Base-by-base conservation (phyloP, 352 stramenopile species). In the Bremia lactucae region DNA sequence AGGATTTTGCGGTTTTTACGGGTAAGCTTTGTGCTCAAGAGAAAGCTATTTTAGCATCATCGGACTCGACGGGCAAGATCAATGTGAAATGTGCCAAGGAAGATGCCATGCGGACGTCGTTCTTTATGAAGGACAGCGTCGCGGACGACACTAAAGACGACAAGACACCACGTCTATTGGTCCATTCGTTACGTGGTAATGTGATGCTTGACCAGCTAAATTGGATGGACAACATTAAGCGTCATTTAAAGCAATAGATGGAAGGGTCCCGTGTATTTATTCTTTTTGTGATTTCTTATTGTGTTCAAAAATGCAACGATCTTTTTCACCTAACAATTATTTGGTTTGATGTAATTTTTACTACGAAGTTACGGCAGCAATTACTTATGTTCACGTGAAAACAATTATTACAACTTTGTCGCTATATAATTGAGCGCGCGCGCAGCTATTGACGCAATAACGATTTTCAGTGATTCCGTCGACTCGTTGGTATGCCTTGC, bases 221-320 rank as follows among this genome's bases (percentile, higher is more conserved):
- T 49, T 89, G 73, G 76, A 89, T 87, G 71, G 70, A 68, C 25
- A 85, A 89, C 46, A 61, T 89, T 49, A 84, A 84, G 47, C 69
- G 68, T 43, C 65, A 85, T 50, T 49, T 81, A 21, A 62, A 65
- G 33, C 38, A 47, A 55, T 69, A n/a, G n/a, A n/a, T n/a, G n/a
- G n/a, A n/a, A n/a, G n/a, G n/a, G n/a, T n/a, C n/a, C n/a, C n/a
- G n/a, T n/a, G n/a, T n/a, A n/a, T n/a, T n/a, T n/a, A n/a, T n/a
- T n/a, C n/a, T n/a, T n/a, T n/a, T n/a, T n/a, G n/a, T n/a, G n/a
- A n/a, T n/a, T n/a, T n/a, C n/a, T n/a, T n/a, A n/a, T n/a, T n/a
- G n/a, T n/a, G n/a, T n/a, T n/a, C n/a, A n/a, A n/a, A n/a, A n/a
- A n/a, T n/a, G n/a, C n/a, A n/a, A n/a, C n/a, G n/a, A n/a, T n/a